Conservation (phyloP, 75 land plant species). For the Selaginella tamariscina region DNA sequence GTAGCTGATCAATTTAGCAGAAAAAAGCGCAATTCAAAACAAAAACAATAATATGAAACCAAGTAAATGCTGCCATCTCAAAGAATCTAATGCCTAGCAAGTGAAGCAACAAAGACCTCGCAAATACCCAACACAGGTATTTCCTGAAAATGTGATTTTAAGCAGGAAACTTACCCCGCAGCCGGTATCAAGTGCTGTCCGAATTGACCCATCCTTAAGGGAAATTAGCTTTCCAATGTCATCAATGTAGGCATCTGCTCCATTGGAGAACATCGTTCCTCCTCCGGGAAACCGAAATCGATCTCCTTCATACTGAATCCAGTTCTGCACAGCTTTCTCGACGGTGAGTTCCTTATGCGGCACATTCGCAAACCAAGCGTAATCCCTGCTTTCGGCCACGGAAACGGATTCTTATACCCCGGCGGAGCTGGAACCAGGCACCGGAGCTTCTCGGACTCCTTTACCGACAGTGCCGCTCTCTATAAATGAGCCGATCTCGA, state of each 20-base stretch:
- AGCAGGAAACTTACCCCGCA: slow-evolving; percentile 53
- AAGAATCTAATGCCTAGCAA: too few species aligned
- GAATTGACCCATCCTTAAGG: slow-evolving; percentile 45
- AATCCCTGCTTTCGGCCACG: slow-evolving; percentile 73
- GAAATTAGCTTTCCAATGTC: slow-evolving; percentile 50
- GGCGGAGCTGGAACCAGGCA: slow-evolving; percentile 63
- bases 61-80: too few species aligned
- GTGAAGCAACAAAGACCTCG: too few species aligned
- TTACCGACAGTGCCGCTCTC: slow-evolving; percentile 68
- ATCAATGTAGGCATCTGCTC: slow-evolving; percentile 67
- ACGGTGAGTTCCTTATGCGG: slow-evolving; percentile 68
- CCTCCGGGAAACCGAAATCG: slow-evolving; percentile 72
- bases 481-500: slow-evolving; percentile 35
- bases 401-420: slow-evolving; percentile 52
- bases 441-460: slow-evolving; percentile 35
- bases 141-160: neutral
- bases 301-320: slow-evolving; percentile 55
- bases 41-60: too few species aligned
- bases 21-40: neutral
- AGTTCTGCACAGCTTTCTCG: slow-evolving; percentile 69
- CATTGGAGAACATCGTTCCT: slow-evolving; percentile 69
- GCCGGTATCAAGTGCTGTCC: slow-evolving; percentile 82
- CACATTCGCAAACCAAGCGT: slow-evolving; percentile 68
- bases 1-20: neutral
- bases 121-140: neutral